A percentile compares a stretch with the other conserved stretches of the same genome.
Conservation (phyloP, 1,139 yeast species). For the Blastobotrys elegans region DNA sequence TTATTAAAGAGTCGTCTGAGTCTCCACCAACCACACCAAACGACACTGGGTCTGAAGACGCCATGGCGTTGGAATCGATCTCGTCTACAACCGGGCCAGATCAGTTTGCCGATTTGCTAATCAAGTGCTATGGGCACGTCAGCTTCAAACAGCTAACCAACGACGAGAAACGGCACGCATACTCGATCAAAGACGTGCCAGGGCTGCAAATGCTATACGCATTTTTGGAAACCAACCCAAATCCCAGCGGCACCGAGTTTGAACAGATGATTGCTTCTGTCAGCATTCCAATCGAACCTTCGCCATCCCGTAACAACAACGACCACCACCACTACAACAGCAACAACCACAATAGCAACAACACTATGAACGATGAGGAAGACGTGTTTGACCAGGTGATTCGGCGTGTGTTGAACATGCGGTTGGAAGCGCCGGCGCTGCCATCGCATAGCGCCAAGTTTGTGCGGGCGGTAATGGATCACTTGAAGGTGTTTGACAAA, state of each 20-base stretch:
- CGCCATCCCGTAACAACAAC: neutral
- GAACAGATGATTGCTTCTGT: neutral
- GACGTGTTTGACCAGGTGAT: neutral
- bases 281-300: too few relatives aligned
- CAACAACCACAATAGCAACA: too few relatives aligned
- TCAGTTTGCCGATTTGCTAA: slow-evolving; percentile 4
- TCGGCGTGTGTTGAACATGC: neutral
- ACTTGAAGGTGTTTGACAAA: neutral
- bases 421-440: slow-evolving; percentile 6
- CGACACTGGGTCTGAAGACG: neutral
- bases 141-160: slow-evolving; percentile 3
- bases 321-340: neutral
- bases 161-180: slow-evolving; percentile 7
- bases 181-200: slow-evolving; percentile 1
- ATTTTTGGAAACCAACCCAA: slow-evolving; percentile 2
- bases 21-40: neutral
- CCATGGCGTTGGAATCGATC: too few relatives aligned
- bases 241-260: slow-evolving; percentile 1
- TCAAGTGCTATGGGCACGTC: slow-evolving; percentile 9
- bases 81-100: too few relatives aligned
- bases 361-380: neutral
- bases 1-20: neutral
- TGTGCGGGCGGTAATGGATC: slow-evolving; percentile 1
- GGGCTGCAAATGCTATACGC: slow-evolving; percentile 7
- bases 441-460: slow-evolving; percentile 10